These are phyloP conservation scores for Eucalyptus erythrocorys DNA, from an alignment of 345 rosid genomes.

Conservation along the genomic window DNA sequence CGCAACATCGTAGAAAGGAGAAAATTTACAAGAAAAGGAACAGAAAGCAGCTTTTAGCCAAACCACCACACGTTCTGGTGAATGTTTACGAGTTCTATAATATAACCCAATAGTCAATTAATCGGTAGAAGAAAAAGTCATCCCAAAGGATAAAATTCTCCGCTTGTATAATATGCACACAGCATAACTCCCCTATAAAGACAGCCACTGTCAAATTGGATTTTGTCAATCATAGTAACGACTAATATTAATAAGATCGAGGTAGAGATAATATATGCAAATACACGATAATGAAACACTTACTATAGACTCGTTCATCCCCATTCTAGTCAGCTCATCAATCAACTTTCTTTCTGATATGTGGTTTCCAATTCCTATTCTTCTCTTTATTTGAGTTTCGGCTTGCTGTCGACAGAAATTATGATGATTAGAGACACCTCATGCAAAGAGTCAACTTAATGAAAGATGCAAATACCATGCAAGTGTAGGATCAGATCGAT, in stretches of 20 bases:
- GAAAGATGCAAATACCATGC: background rate
- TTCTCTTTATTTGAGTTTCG: conserved; percentile 85
- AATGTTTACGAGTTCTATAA: background rate
- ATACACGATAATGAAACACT: background rate
- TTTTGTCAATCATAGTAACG: background rate
- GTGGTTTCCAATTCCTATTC: conserved; percentile 79
- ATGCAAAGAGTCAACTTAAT: background rate
- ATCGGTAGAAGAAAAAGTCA: background rate
- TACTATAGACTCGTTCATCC: conserved; percentile 87
- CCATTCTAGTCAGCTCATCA: conserved; percentile 81
- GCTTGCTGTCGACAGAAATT: conserved; percentile 45
- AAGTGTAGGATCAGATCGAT: background rate
- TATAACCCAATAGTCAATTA: background rate
- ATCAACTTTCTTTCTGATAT: conserved; percentile 81
- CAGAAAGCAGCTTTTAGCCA: background rate
- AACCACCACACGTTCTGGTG: background rate
- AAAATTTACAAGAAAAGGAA: background rate
- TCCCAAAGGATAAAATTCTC: background rate
- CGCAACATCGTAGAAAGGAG: background rate
- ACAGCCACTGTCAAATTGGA: background rate
- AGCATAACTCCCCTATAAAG: background rate
- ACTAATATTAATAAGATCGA: background rate
- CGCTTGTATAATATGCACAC: background rate
- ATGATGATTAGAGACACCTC: background rate
- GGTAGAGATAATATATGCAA: background rate